phyloP scores from a whole-genome alignment of 1,284 basidiomycete genomes.

The Anthracocystis walkeri region DNA sequence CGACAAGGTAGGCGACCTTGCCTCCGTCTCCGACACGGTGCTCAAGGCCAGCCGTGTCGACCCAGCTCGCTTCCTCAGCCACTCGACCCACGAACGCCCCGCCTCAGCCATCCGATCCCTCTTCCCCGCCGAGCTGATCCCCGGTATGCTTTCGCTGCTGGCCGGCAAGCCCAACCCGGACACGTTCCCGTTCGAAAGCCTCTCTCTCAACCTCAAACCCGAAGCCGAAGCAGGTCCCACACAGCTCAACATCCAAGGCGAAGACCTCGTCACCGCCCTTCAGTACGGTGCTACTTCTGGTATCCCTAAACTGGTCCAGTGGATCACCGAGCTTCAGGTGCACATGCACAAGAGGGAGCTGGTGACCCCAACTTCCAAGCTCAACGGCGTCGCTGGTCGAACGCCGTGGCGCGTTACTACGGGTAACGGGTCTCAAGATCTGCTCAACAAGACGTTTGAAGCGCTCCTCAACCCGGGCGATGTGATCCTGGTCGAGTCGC shows the following conservation, averaged over 20 bases:
- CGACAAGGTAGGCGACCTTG: conserved; percentile 45
- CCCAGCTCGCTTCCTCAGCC: conserved; percentile 41
- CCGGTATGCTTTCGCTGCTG: conserved; percentile 83
- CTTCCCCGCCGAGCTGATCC: conserved; percentile 80
- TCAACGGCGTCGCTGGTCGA: conserved; percentile 44
- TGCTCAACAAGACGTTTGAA: conserved; percentile 77
- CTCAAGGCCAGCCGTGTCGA: conserved; percentile 35
- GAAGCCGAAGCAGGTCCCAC: conserved; percentile 47
- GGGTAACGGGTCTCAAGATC: conserved; percentile 86
- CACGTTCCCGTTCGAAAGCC: conserved; percentile 86
- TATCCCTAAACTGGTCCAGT: conserved; percentile 75
- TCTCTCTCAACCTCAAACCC: conserved; percentile 74
- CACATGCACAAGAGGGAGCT: conserved; percentile 78
- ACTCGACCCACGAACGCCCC: conserved; percentile 30
- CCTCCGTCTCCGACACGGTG: conserved; percentile 16
- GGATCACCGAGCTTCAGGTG: conserved; percentile 73
- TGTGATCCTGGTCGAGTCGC: conserved; percentile 83
- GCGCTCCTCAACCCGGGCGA: conserved; percentile 83
- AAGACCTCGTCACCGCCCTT: conserved; percentile 66
- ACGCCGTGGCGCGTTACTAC: conserved; percentile 79
- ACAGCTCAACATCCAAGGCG: conserved; percentile 64
- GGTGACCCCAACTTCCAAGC: conserved; percentile 46
- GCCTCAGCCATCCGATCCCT: conserved; percentile 74
- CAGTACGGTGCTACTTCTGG: conserved; percentile 79
- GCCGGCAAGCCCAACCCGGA: conserved; percentile 81